Evolutionary conservation across 2,329 filamentous ascomycete genomes (phyloP), one percentile per base, ranked within the genome.

Genomic region (Hypocreales sp.): DNA sequence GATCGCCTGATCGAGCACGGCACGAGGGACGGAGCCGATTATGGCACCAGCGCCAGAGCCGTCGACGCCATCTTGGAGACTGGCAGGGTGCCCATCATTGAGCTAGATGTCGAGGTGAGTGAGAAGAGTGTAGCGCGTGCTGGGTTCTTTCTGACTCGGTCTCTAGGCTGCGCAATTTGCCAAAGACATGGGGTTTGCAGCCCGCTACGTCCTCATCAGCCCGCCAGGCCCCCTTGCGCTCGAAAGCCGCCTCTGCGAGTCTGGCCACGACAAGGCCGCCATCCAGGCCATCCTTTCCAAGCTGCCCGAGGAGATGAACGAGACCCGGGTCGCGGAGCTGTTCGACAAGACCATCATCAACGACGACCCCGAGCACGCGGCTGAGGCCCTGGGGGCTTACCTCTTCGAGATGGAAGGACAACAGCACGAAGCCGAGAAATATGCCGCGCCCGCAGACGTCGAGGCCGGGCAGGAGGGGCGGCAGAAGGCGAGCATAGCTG

Each of bases 61-160:
- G 54, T 72, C 1, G 64, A 69, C 11, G 53, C 55, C 9, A 55
- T 73, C 15, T 47, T 54, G 12, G 61, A 66, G 24, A 44, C 54
- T 7, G 67, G 65, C 22, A 74, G 74, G 44, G 67, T 86, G 17
- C 62, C 71, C 2, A 37, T 75, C 4, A 55, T 72, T 36, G 55
- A 61, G 34, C 53, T 73, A 40, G 58, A 64, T 30, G 40, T 52
- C 11, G 59, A 69, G 42, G 69, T 71, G 55, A 50, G 55, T 11
- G n/a, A n/a, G n/a, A n/a, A n/a, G n/a, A n/a, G n/a, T n/a, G n/a
- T n/a, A n/a, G n/a, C n/a, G n/a, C n/a, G n/a, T n/a, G n/a, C n/a
- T n/a, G n/a, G n/a, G n/a, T n/a, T n/a, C n/a, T n/a, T n/a, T n/a
- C n/a, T n/a, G n/a, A n/a, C n/a, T n/a, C n/a, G n/a, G n/a, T n/a